Evolutionary conservation across 2,329 filamentous ascomycete genomes (phyloP).

Genomic region (Fusarium nematophilum): DNA sequence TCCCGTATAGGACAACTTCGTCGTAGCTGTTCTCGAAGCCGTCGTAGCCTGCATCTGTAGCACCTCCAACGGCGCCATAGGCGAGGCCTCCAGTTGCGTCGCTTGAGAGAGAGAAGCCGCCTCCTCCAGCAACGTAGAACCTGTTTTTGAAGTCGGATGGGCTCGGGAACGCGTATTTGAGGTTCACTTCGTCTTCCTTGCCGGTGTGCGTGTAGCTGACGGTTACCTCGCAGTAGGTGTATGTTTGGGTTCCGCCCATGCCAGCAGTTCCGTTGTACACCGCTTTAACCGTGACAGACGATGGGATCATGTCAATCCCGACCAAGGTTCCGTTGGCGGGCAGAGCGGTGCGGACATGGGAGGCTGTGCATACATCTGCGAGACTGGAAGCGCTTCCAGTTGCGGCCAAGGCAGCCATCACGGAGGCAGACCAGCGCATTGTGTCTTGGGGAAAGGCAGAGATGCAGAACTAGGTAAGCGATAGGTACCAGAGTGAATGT

Average conservation of each 20-base stretch:
- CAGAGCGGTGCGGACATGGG: conserved; percentile 36
- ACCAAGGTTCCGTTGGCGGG: conserved; percentile 28
- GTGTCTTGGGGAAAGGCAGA: no score
- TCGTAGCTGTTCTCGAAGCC: conserved; percentile 53
- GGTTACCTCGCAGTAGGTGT: conserved; percentile 51
- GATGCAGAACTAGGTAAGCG: no score
- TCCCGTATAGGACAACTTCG: conserved; percentile 55
- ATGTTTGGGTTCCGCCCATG: conserved; percentile 39
- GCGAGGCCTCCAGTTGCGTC: conserved; percentile 52
- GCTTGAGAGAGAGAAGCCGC: conserved; percentile 49
- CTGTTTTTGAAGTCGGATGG: conserved; percentile 55
- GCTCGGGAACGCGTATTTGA: conserved; percentile 49
- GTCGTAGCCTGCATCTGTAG: conserved; percentile 57
- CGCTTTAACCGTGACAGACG: conserved; percentile 51
- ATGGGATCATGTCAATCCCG: conserved; percentile 49
- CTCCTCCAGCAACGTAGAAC: conserved; percentile 58
- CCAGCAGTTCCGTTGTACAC: conserved; percentile 31
- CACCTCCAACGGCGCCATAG: conserved; percentile 55
- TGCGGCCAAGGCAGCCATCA: conserved; percentile 13
- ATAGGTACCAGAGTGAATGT: no score
- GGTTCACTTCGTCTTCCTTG: conserved; percentile 46
- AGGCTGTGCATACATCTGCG: conserved; percentile 32
- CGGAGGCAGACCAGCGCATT: conserved; percentile 18
- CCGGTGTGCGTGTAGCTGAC: conserved; percentile 49
- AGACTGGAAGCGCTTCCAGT: conserved; percentile 31